Evolutionary conservation across 2,329 filamentous ascomycete species (phyloP).

Genomic region (Ophiostoma ulmi): DNA sequence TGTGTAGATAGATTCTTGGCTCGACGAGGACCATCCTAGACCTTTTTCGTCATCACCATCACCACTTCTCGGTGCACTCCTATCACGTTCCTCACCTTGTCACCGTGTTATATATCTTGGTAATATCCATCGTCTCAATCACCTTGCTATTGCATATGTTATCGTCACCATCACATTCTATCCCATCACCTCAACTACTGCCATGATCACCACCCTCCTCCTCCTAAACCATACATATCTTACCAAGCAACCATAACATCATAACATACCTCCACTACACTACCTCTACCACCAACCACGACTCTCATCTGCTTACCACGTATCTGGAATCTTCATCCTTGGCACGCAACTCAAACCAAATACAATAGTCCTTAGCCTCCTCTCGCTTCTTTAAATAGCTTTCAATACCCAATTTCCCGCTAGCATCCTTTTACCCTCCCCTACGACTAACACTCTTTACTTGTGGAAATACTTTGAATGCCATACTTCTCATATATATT

Average conservation of each 20-base stretch:
- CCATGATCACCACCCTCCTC: neutral
- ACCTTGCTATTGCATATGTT: neutral
- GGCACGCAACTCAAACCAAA: neutral
- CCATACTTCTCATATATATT: neutral
- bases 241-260: neutral
- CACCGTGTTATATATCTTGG: neutral
- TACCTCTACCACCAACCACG: too few relatives aligned
- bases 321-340: conserved; percentile 6
- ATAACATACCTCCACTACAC: too few relatives aligned
- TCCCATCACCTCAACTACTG: neutral
- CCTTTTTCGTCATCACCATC: neutral
- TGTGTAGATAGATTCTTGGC: neutral
- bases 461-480: neutral
- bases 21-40: neutral
- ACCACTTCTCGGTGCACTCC: neutral
- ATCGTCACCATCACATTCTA: neutral
- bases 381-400: conserved; percentile 10
- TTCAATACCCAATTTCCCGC: neutral
- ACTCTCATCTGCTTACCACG: neutral
- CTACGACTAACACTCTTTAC: too few relatives aligned
- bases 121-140: neutral
- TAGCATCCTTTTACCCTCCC: neutral
- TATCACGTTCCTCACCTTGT: neutral
- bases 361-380: neutral
- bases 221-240: neutral